Base-by-base conservation (phyloP, 208 protist genomes). In the Leishmania lainsoni region DNA sequence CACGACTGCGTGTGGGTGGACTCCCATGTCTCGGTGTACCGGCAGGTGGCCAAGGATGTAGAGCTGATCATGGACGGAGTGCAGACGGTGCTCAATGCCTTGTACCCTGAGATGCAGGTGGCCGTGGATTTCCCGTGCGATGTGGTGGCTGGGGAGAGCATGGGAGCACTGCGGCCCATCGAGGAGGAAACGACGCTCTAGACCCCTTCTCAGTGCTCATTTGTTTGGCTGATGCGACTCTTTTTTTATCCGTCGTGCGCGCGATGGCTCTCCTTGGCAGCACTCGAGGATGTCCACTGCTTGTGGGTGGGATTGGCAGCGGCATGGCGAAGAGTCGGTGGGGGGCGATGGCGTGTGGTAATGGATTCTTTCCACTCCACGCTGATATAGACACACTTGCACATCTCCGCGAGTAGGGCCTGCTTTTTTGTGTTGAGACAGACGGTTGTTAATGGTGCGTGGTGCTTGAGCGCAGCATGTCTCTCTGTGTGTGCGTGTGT, bases 1-100 rank as follows among this genome's bases (percentile, higher is more conserved):
- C 96, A 98, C 84, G 96, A 98, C 80, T 98, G 96, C 66, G 96
- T 98, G 52, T 98, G 96, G 96, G 92, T 98, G 58, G 96, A 98
- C 85, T 92, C 89, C 79, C 94, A 97, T 74, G 81, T 89, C 51
- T 96, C 94, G 58, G 87, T 98, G 16, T 97, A 94, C 76, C 83
- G 78, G 32, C 81, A 93, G 59, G 95, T 98, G 17, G 93, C 89
- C 26, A 87, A 92, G 66, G 96, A 98, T 76, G 92, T 96, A 54
- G 92, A 97, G 81, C 65, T 80, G 35, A 96, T 97, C 75, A 97
- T 98, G 91, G 90, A 87, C 80, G 94, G 89, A 79, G 96, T 96
- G 26, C 92, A 91, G 26, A 86, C 83, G 14, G 92, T 95, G 35
- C 80, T 97, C 35, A 97, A 98, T 78, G 83, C 87, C 8, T 83